These are phyloP conservation scores for Aspergillus fijiensis DNA, from an alignment of 2,329 filamentous ascomycete species.

Conservation along the genomic window DNA sequence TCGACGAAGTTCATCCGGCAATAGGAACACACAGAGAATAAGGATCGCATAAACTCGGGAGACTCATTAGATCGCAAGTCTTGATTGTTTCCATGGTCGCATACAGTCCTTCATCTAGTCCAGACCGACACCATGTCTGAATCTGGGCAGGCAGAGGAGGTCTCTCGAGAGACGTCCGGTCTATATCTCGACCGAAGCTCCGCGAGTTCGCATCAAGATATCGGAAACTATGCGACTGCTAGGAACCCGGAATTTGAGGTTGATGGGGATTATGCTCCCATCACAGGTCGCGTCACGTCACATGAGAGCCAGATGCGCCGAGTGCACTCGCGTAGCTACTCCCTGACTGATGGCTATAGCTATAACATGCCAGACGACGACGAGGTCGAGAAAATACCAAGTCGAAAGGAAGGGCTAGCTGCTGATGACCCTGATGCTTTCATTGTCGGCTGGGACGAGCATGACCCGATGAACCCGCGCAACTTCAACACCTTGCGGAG, in stretches of 20 bases:
- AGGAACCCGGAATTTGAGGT: constrained; percentile 14
- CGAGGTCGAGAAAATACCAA: constrained; percentile 13
- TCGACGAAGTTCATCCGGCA: neutral
- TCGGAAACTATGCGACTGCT: constrained; percentile 2
- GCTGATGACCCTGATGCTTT: constrained; percentile 43
- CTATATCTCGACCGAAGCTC: constrained; percentile 10
- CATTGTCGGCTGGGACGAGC: constrained; percentile 73
- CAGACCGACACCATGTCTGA: constrained; percentile 10
- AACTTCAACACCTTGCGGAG: constrained; percentile 66
- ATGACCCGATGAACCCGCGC: constrained; percentile 72
- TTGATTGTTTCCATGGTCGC: neutral
- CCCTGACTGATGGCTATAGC: constrained; percentile 38
- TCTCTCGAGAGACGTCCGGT: constrained; percentile 1
- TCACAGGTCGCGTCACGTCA: constrained; percentile 14
- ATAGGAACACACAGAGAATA: neutral
- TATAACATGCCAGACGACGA: constrained; percentile 27
- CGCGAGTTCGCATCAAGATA: constrained; percentile 10
- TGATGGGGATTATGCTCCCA: constrained; percentile 24
- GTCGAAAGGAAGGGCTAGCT: constrained; percentile 19
- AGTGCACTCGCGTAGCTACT: constrained; percentile 32
- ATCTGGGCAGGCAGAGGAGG: constrained; percentile 5
- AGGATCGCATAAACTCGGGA: neutral
- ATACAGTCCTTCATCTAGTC: neutral
- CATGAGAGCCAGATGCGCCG: constrained; percentile 23
- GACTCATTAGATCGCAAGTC: neutral